Conservation (phyloP, 129 eudicot species). For the Deinandra increscens region DNA sequence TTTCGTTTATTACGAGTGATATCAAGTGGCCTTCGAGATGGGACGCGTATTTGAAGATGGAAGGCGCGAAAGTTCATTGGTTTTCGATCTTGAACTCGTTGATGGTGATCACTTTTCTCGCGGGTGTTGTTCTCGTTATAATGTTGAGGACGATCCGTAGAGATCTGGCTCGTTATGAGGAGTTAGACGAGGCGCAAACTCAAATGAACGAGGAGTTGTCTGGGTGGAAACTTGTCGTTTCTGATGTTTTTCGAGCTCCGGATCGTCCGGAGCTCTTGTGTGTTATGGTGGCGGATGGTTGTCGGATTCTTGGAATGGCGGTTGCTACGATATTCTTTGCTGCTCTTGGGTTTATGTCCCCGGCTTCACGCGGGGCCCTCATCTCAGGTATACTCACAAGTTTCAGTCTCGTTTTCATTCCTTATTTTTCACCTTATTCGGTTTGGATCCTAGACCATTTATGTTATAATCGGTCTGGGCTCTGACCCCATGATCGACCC, state of each 20-base stretch:
- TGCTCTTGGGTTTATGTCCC: conserved; percentile 44
- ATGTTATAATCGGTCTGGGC: no score
- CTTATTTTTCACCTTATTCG: no score
- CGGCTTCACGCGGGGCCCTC: conserved; percentile 44
- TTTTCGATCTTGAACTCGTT: conserved; percentile 45
- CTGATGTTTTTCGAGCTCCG: conserved; percentile 39
- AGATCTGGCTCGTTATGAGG: conserved; percentile 47
- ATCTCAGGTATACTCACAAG: conserved; percentile 31
- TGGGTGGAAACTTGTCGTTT: conserved; percentile 45
- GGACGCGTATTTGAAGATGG: conserved; percentile 46
- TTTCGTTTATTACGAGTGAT: conserved; percentile 35
- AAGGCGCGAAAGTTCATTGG: conserved; percentile 47
- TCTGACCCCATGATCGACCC: no score
- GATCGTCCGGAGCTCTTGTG: conserved; percentile 30
- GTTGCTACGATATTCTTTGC: conserved; percentile 38
- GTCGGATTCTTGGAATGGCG: conserved; percentile 40
- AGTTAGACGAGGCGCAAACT: conserved; percentile 34
- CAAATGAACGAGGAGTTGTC: conserved; percentile 42
- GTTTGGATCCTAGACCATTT: no score
- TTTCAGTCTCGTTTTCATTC: no score
- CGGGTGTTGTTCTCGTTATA: conserved; percentile 36
- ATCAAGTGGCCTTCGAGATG: conserved; percentile 48
- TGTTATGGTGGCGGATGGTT: conserved; percentile 46
- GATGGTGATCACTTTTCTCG: conserved; percentile 48
- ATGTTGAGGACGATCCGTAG: conserved; percentile 40